Conservation (phyloP, 352 stramenopile genomes). For the Globisporangium irregulare region DNA sequence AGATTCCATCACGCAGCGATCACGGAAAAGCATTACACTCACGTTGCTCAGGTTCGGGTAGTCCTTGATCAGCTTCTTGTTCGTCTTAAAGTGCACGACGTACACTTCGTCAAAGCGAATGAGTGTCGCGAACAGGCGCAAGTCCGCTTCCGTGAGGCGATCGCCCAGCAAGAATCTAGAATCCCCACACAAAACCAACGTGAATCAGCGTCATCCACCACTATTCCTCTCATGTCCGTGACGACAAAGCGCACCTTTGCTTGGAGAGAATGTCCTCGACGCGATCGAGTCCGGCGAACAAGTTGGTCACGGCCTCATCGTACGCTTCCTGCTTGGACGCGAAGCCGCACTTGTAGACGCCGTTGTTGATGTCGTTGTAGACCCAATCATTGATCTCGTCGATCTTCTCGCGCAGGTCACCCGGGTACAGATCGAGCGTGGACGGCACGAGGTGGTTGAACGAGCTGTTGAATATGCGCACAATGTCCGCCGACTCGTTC, state of each 20-base stretch:
- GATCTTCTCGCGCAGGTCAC: constrained; percentile 74
- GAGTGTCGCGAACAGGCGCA: constrained; percentile 80
- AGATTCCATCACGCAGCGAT: not conserved
- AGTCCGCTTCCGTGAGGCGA: constrained; percentile 70
- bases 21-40: constrained; percentile 13
- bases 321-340: constrained; percentile 87
- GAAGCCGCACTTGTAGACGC: constrained; percentile 92
- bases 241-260: constrained; percentile 31
- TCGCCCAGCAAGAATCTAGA: constrained; percentile 55
- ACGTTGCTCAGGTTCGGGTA: constrained; percentile 86
- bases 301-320: constrained; percentile 65
- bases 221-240: constrained; percentile 1
- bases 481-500: constrained; percentile 94
- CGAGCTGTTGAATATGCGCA: constrained; percentile 88
- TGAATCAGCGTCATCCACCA: not conserved
- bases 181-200: not conserved
- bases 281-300: constrained; percentile 70
- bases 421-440: constrained; percentile 78
- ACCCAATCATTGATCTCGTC: constrained; percentile 91
- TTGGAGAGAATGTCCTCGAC: constrained; percentile 67
- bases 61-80: constrained; percentile 85
- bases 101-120: constrained; percentile 86
- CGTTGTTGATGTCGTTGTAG: constrained; percentile 92
- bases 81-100: constrained; percentile 88
- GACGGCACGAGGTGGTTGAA: constrained; percentile 74